Base-by-base conservation (phyloP, 108 stramenopile species). In the Discostella stelligeroides region DNA sequence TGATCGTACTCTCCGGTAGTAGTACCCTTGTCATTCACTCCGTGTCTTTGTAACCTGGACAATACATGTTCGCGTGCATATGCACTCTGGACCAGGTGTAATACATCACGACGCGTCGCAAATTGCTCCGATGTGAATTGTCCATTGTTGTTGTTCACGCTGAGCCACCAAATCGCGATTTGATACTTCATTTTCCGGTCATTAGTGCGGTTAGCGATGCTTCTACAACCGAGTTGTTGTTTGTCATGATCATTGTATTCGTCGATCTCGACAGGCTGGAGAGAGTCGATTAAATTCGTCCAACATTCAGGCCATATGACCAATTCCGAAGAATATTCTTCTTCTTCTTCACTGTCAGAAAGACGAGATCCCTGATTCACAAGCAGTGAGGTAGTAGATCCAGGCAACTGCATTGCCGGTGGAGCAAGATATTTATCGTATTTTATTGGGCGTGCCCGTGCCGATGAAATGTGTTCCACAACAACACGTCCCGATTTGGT, bases 251-350 rank as follows among this genome's bases (percentile, higher is more conserved):
- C n/a, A n/a, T n/a, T n/a, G n/a, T n/a, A n/a, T n/a, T n/a, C n/a
- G n/a, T 8, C 20, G 17, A 8, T 27, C 23, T 24, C 24, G 25
- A 25, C 41, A 9, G 47, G 62, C 47, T 64, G 71, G 25, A 78
- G 55, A 12, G 66, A 61, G 68, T 82, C 76, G 1, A 82, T 78
- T 4, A 77, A 65, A 57, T 75, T 68, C 14, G 84, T 85, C 84
- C 84, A 85, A 67, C 78, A 79, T 48, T 85, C 84, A 7, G 84
- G 84, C 81, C 81, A 85, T 25, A 85, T 58, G 14, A 85, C 64
- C 20, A 85, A 42, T 4, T 73, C 68, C 17, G 73, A 75, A 21
- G 38, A 63, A 11, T 79, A 60, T 28, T 25, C 47, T 10, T 43
- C 55, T 28, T 25, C 47, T 10, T 43, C 55, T 1, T 40, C 51